Evolutionary conservation across 345 rosid species (phyloP).

Genomic region (Mallotus nudiflorus): DNA sequence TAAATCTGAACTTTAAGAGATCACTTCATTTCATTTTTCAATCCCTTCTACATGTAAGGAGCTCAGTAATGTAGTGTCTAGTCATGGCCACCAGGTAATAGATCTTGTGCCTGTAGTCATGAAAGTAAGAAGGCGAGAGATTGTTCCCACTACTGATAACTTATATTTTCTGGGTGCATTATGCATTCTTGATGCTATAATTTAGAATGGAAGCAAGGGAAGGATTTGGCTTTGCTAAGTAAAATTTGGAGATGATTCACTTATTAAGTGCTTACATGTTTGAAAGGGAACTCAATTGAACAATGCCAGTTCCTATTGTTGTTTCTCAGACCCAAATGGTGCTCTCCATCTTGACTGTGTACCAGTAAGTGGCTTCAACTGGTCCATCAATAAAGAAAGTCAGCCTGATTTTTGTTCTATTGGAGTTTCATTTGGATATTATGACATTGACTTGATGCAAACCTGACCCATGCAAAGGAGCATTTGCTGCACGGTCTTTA

Average conservation of each 20-base stretch:
- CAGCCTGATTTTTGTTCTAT: neutral
- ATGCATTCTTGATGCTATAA: neutral
- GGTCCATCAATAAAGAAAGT: neutral
- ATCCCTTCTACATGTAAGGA: neutral
- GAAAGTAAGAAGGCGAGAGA: neutral
- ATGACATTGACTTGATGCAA: neutral
- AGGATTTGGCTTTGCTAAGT: neutral
- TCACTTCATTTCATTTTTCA: neutral
- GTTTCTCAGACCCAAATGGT: neutral
- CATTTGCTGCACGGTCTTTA: neutral
- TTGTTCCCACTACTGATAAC: neutral
- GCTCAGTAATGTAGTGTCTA: neutral
- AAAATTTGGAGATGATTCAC: neutral
- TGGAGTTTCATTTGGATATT: neutral
- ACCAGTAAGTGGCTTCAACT: neutral
- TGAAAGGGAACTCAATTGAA: conserved; percentile 1
- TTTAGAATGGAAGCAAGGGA: neutral
- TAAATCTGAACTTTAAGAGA: neutral
- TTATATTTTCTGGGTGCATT: no score
- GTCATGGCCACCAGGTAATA: neutral
- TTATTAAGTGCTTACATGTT: neutral
- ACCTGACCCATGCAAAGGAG: neutral
- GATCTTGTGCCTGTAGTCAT: neutral
- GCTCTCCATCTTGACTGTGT: neutral
- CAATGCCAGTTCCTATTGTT: neutral